A percentile compares a stretch with the other conserved stretches of the same genome.
Conservation (phyloP, 176 grass and related monocot species). For the Metroxylon sagu region DNA sequence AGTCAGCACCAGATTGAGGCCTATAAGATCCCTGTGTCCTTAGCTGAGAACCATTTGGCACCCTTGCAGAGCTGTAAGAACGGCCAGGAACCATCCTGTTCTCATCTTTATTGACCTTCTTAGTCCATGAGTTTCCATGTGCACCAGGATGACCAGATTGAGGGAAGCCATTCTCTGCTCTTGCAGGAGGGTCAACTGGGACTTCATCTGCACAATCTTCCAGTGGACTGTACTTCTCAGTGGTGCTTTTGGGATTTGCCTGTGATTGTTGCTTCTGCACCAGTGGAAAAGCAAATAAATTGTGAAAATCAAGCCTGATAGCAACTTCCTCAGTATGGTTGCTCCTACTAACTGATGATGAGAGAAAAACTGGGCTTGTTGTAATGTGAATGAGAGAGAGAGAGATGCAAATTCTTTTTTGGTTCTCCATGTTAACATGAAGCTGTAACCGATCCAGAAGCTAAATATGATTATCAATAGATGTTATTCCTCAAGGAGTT, state of each 20-base stretch:
- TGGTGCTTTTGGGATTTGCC: constrained; percentile 28
- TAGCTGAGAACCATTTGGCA: constrained; percentile 27
- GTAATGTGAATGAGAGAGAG: no score
- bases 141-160: constrained; percentile 33
- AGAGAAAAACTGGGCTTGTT: no score
- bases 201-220: constrained; percentile 58
- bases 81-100: constrained; percentile 20
- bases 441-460: no score
- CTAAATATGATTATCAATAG: no score
- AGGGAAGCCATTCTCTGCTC: neutral
- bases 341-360: no score
- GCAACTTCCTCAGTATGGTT: no score
- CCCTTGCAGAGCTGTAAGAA: constrained; percentile 50
- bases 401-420: no score
- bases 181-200: constrained; percentile 38
- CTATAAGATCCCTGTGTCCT: constrained; percentile 16
- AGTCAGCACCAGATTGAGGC: constrained; percentile 42
- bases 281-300: neutral
- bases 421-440: no score
- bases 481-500: no score
- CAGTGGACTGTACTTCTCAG: constrained; percentile 43
- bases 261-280: constrained; percentile 37
- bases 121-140: constrained; percentile 60
- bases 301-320: no score
- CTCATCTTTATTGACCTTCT: constrained; percentile 21